These are phyloP conservation scores for Fraxinus dipetala DNA, from an alignment of 305 asterid species.

Conservation along the genomic window DNA sequence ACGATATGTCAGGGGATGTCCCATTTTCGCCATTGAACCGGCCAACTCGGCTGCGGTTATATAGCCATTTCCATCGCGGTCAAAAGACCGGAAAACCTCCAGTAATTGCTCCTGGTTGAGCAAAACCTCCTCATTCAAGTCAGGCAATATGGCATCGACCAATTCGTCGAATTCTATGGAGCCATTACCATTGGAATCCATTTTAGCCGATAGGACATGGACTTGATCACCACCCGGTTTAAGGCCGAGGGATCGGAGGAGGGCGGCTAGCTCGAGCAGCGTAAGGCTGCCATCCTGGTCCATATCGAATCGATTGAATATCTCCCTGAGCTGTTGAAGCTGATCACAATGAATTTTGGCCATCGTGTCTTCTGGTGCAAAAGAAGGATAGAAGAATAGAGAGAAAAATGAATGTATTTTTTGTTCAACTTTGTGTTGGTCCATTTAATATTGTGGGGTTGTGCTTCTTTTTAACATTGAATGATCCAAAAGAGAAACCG, in stretches of 20 bases:
- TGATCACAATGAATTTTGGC: slow-evolving; percentile 33
- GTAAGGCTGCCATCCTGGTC: slow-evolving; percentile 66
- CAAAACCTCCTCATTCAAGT: slow-evolving; percentile 38
- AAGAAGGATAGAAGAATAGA: background rate
- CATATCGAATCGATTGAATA: slow-evolving; percentile 58
- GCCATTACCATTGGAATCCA: slow-evolving; percentile 61
- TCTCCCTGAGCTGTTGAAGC: slow-evolving; percentile 41
- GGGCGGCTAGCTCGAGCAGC: slow-evolving; percentile 55
- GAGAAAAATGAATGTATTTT: background rate
- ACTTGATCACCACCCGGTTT: slow-evolving; percentile 54
- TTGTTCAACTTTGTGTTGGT: background rate
- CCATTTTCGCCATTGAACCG: slow-evolving; percentile 60
- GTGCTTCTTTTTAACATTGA: slow-evolving; percentile 14
- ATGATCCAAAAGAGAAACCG: slow-evolving; percentile 10
- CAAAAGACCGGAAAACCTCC: slow-evolving; percentile 52
- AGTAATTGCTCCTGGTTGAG: slow-evolving; percentile 42
- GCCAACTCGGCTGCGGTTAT: slow-evolving; percentile 57
- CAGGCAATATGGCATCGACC: slow-evolving; percentile 44
- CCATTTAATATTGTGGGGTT: slow-evolving; percentile 29
- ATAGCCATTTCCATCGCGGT: slow-evolving; percentile 58
- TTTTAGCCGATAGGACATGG: slow-evolving; percentile 38
- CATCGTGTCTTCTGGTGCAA: slow-evolving; percentile 17
- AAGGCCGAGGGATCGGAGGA: slow-evolving; percentile 55
- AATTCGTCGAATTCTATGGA: slow-evolving; percentile 53
- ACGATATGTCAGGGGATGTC: slow-evolving; percentile 48